Evolutionary conservation across 116 monocot genomes (phyloP).

Genomic region (Phalaenopsis hybrid): DNA sequence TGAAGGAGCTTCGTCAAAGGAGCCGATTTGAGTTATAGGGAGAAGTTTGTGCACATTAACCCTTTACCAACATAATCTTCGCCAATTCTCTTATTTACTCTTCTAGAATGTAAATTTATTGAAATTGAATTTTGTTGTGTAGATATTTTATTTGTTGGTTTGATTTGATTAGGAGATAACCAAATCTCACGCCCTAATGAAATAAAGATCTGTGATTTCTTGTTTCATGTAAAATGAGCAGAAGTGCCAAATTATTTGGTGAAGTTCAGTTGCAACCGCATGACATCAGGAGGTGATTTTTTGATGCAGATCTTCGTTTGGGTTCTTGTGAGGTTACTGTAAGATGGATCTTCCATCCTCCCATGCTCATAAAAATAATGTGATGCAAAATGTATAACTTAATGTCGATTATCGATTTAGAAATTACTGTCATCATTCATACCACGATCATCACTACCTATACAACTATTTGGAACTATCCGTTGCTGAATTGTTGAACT

Average conservation of each 20-base stretch:
- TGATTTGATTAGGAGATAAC: background rate
- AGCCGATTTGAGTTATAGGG: background rate
- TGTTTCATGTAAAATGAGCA: background rate
- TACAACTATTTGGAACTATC: too few species aligned
- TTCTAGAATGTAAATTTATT: background rate
- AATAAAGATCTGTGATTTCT: slow-evolving; percentile 4
- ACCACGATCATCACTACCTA: too few species aligned
- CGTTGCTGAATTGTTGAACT: too few species aligned
- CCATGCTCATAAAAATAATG: background rate
- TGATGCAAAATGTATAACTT: too few species aligned
- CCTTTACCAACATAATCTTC: background rate
- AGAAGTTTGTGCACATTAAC: background rate
- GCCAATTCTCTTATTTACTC: background rate
- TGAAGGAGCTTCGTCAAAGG: background rate
- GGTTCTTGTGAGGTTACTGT: slow-evolving; percentile 5
- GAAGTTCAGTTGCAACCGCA: background rate
- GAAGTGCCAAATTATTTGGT: background rate
- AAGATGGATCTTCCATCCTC: background rate
- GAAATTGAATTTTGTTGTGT: background rate
- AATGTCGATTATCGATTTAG: too few species aligned
- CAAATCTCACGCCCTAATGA: background rate
- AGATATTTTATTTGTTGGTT: too few species aligned
- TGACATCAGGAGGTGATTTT: background rate
- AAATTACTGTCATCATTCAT: too few species aligned
- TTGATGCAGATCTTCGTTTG: slow-evolving; percentile 1